These are phyloP conservation scores for Nothophoma quercina DNA, from an alignment of 2,329 filamentous ascomycete species.

Conservation along the genomic window DNA sequence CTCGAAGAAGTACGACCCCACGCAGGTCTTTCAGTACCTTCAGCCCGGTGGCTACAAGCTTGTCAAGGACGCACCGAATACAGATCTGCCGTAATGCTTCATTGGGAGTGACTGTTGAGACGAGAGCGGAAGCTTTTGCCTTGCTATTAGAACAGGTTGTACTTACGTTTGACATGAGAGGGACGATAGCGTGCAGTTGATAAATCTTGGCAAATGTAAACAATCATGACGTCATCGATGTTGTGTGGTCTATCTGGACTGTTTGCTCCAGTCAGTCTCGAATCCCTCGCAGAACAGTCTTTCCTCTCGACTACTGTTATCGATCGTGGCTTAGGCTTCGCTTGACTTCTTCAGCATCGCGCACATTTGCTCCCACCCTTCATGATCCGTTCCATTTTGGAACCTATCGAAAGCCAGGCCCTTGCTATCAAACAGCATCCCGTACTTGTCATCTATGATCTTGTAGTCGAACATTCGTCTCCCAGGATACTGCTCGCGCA, in stretches of 20 bases:
- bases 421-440: neutral
- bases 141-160: too few species aligned
- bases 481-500: neutral
- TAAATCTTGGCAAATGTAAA: too few species aligned
- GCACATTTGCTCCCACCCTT: neutral
- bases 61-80: constrained; percentile 6
- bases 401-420: neutral
- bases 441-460: neutral
- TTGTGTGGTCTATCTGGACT: too few species aligned
- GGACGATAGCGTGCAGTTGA: too few species aligned
- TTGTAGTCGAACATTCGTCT: neutral
- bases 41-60: constrained; percentile 53
- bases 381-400: neutral
- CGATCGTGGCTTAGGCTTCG: too few species aligned
- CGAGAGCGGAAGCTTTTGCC: too few species aligned
- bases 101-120: too few species aligned
- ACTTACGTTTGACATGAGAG: too few species aligned
- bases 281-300: too few species aligned
- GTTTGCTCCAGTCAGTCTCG: too few species aligned
- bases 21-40: constrained; percentile 49
- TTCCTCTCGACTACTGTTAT: too few species aligned
- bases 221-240: too few species aligned
- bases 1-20: constrained; percentile 50
- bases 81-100: neutral
- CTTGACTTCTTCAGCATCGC: neutral